Conservation (phyloP, 805 yeast species). For the Pichia californica region DNA sequence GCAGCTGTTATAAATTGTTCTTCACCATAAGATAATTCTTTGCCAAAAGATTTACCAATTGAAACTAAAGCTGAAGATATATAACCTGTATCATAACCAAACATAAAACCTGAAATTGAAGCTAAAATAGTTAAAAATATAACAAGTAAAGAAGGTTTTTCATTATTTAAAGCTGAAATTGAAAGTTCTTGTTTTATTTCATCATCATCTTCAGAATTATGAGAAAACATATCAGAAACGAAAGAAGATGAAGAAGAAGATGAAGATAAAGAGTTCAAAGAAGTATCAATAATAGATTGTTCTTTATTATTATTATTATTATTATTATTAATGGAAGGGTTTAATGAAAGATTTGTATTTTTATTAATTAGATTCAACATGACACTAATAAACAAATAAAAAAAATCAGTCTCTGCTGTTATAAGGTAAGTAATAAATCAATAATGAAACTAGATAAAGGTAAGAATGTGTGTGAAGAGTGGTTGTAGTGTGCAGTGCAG, state of each 20-base stretch:
- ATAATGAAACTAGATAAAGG: no score
- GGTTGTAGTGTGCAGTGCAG: no score
- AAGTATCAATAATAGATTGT: no score
- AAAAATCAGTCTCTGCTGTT: no score
- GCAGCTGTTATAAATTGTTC: slow-evolving; percentile 91
- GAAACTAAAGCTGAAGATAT: slow-evolving; percentile 89
- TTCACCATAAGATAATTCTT: slow-evolving; percentile 61
- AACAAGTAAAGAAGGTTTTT: slow-evolving; percentile 57
- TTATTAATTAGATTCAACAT: no score
- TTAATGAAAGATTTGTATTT: no score
- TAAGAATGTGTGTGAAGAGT: no score
- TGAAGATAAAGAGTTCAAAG: no score
- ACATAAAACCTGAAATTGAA: slow-evolving; percentile 92
- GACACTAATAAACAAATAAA: no score
- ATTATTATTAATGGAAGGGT: no score
- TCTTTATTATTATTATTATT: no score
- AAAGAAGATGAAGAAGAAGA: neutral
- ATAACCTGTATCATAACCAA: slow-evolving; percentile 97
- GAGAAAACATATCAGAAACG: slow-evolving; percentile 1
- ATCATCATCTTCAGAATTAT: slow-evolving; percentile 2
- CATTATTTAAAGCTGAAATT: slow-evolving; percentile 34
- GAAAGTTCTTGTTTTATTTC: slow-evolving; percentile 8
- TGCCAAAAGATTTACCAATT: slow-evolving; percentile 69
- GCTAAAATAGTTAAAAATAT: slow-evolving; percentile 65
- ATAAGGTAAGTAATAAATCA: no score